Conservation (phyloP, 2,329 filamentous ascomycete species). For the Xylariomycetidae sp. region DNA sequence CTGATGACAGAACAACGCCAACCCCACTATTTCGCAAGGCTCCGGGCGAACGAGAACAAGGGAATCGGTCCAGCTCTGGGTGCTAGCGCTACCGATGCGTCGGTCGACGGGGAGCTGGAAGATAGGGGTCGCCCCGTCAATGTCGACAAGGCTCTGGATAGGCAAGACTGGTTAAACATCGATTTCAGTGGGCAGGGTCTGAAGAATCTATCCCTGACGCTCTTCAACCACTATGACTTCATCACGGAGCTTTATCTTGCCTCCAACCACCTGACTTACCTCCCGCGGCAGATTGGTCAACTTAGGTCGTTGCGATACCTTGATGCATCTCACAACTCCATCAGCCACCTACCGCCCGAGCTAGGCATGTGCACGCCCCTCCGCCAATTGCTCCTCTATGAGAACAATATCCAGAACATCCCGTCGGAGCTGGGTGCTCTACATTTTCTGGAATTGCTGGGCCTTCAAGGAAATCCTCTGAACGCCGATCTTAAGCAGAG, state of each 20-base stretch:
- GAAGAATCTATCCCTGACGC: conserved; percentile 69
- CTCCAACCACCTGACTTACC: conserved; percentile 77
- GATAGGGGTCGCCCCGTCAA: conserved; percentile 60
- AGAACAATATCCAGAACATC: conserved; percentile 79
- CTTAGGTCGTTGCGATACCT: conserved; percentile 77
- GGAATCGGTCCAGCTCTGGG: conserved; percentile 54
- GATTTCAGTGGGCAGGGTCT: conserved; percentile 96
- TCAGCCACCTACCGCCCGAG: conserved; percentile 78
- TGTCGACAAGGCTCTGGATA: conserved; percentile 59
- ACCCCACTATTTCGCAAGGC: conserved; percentile 67
- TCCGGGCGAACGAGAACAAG: conserved; percentile 66
- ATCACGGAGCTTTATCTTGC: conserved; percentile 89
- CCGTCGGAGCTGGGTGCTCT: conserved; percentile 86
- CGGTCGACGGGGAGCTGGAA: conserved; percentile 49
- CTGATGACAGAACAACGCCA: conserved; percentile 66
- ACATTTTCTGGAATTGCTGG: conserved; percentile 81
- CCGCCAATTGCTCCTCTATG: conserved; percentile 79
- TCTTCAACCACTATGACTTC: conserved; percentile 81
- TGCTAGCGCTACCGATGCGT: conserved; percentile 42
- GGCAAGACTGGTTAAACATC: conserved; percentile 87
- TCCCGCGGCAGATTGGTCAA: conserved; percentile 79
- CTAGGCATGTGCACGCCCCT: conserved; percentile 96
- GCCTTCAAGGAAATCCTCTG: conserved; percentile 87
- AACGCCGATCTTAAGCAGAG: conserved; percentile 72
- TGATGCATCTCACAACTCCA: conserved; percentile 84